Base-by-base conservation (phyloP, 805 yeast species). In the Saccharomycopsis sp. region DNA sequence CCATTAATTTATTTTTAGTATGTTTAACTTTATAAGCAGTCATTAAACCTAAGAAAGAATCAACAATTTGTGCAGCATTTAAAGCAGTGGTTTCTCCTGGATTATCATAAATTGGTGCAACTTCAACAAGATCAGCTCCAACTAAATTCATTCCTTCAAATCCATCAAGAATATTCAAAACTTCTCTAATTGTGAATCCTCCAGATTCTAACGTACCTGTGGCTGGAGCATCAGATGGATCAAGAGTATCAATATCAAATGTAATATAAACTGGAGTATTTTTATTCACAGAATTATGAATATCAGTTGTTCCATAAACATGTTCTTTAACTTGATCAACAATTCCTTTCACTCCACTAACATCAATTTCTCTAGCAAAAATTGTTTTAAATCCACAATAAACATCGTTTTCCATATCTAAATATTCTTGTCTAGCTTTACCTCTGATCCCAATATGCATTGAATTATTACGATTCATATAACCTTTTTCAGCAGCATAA, bases 201-300 rank as follows among this genome's bases (percentile, higher is more conserved):
- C 83, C 86, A 1, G 69, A 69, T 51, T 79, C 85, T 48, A 76
- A 69, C 4, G 86, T 78, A 8, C 85, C 85, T 0, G 85, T 77
- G 3, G 78, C 84, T 3, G 83, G 79, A 3, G 79, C 80, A 34
- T 60, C 57, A 1, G 77, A 70, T 0, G 81, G 79, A 50, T 78
- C 86, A 45, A 78, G 62, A 1, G 73, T 76, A 50, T 75, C 82
- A 34, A 74, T 68, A 49, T 68, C 73, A 21, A 68, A 66, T 2
- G 67, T 53, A n/a, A 66, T 57, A 49, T 64, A 68, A 3, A 66
- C 69, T 13, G 56, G 49, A 17, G 10, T 17, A 31, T 31, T n/a
- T 10, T 28, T 15, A 23, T 44, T 42, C 66, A 62, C 29, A 10
- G 10, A 8, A 8, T 31, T 21, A 18, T 6, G 4, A 5, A 15